Conservation (phyloP, 73 alveolate species). For the Paramecium pentaurelia region DNA sequence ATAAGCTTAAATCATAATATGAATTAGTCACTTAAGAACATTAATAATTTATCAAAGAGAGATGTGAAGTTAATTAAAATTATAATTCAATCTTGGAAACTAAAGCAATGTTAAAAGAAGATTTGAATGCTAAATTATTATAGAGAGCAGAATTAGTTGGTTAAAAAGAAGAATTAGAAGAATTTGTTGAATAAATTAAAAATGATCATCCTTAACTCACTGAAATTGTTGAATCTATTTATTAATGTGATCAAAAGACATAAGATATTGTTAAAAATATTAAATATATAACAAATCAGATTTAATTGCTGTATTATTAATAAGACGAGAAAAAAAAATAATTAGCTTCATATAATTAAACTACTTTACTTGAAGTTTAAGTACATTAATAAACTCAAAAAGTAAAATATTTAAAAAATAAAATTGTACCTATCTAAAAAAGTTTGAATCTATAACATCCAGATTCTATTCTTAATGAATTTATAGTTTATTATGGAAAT, state of each 20-base stretch:
- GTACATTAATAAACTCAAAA: not conserved
- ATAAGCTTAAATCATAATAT: not conserved
- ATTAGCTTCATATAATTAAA: not conserved
- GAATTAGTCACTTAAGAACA: not conserved
- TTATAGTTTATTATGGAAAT: not conserved
- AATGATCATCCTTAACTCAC: conserved; percentile 8
- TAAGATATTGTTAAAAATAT: conserved; percentile 42
- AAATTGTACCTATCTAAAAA: conserved; percentile 26
- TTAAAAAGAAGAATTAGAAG: conserved; percentile 54
- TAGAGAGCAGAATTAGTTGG: conserved; percentile 60
- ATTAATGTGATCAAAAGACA: conserved; percentile 18
- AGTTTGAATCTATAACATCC: conserved; percentile 10
- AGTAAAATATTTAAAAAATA: not conserved
- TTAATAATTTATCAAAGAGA: not conserved
- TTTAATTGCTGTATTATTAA: conserved; percentile 62
- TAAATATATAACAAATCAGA: conserved; percentile 66
- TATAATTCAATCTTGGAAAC: conserved; percentile 1
- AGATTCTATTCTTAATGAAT: not conserved
- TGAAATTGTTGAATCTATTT: conserved; percentile 8
- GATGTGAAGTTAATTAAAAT: not conserved
- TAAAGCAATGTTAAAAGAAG: conserved; percentile 50
- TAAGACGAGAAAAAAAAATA: conserved; percentile 58
- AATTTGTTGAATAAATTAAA: conserved; percentile 9
- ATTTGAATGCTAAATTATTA: conserved; percentile 25
- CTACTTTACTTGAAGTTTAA: not conserved